phyloP scores from a whole-genome alignment of 2,329 filamentous ascomycete species.

The Penicillium sp. region DNA sequence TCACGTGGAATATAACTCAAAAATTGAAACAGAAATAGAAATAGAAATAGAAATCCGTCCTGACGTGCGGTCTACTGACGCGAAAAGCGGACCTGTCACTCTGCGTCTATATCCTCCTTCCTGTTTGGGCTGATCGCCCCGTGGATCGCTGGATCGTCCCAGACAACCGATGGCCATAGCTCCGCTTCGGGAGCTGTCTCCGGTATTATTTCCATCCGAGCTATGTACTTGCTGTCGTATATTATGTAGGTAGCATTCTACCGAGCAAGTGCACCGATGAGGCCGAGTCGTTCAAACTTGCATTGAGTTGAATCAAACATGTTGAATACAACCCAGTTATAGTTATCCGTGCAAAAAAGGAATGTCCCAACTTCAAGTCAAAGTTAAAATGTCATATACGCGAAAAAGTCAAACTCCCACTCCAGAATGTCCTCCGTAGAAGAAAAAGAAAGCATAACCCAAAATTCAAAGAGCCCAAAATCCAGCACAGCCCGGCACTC shows the following conservation, averaged over 20 bases:
- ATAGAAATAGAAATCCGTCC: background rate
- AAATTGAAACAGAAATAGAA: background rate
- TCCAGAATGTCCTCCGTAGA: background rate
- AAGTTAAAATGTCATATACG: too few relatives aligned
- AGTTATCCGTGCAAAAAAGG: too few relatives aligned
- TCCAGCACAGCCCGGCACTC: background rate
- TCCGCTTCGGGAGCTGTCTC: slow-evolving; percentile 20
- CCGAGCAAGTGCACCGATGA: too few relatives aligned
- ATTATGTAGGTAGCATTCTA: too few relatives aligned
- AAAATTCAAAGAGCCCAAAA: background rate
- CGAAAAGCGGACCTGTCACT: slow-evolving; percentile 9
- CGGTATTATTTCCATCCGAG: slow-evolving; percentile 7
- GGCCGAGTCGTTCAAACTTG: too few relatives aligned
- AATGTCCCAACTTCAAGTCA: too few relatives aligned
- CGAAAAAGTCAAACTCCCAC: too few relatives aligned
- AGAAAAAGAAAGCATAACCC: background rate
- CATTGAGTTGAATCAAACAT: too few relatives aligned
- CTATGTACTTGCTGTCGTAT: background rate
- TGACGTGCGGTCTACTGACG: slow-evolving; percentile 9
- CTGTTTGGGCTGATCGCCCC: slow-evolving; percentile 18
- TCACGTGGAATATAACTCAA: slow-evolving; percentile 7
- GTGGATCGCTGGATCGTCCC: slow-evolving; percentile 19
- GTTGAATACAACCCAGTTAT: too few relatives aligned
- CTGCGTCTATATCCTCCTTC: slow-evolving; percentile 20
- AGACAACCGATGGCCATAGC: slow-evolving; percentile 31